Evolutionary conservation across 2,329 filamentous ascomycete genomes (phyloP).

Genomic region (Westerdykella aurantiaca): DNA sequence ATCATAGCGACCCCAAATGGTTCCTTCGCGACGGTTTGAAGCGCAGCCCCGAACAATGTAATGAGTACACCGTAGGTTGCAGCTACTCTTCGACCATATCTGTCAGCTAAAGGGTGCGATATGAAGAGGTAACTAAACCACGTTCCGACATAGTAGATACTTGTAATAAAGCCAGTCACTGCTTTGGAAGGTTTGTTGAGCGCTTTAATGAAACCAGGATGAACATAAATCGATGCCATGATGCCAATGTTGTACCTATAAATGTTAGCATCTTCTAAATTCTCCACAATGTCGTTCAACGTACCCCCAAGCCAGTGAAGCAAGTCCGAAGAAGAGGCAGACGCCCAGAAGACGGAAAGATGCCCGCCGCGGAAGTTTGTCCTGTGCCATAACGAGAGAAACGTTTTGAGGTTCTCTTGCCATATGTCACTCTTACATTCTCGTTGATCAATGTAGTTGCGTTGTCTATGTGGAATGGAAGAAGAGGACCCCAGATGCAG

Average conservation of each 20-base stretch:
- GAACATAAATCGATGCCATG: constrained; percentile 52
- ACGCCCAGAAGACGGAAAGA: constrained; percentile 25
- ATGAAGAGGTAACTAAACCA: constrained; percentile 52
- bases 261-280: constrained; percentile 2
- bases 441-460: no score
- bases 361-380: constrained; percentile 1
- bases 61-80: constrained; percentile 46
- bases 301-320: constrained; percentile 53
- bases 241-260: constrained; percentile 55
- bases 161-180: constrained; percentile 50
- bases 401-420: no score
- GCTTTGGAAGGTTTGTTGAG: constrained; percentile 44
- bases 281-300: constrained; percentile 1
- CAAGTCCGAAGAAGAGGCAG: constrained; percentile 51
- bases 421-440: no score
- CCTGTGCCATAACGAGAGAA: no score
- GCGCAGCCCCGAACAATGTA: constrained; percentile 45
- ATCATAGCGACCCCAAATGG: constrained; percentile 44
- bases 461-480: no score
- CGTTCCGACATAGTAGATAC: constrained; percentile 55
- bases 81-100: constrained; percentile 48
- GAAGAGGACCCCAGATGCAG: background rate
- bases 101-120: constrained; percentile 49
- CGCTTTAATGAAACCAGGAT: constrained; percentile 49
- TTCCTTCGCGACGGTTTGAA: constrained; percentile 45